A percentile compares a stretch with the other conserved stretches of the same genome.
phyloP scores from a whole-genome alignment of 352 stramenopile genomes.

The Pythium phragmiticola region DNA sequence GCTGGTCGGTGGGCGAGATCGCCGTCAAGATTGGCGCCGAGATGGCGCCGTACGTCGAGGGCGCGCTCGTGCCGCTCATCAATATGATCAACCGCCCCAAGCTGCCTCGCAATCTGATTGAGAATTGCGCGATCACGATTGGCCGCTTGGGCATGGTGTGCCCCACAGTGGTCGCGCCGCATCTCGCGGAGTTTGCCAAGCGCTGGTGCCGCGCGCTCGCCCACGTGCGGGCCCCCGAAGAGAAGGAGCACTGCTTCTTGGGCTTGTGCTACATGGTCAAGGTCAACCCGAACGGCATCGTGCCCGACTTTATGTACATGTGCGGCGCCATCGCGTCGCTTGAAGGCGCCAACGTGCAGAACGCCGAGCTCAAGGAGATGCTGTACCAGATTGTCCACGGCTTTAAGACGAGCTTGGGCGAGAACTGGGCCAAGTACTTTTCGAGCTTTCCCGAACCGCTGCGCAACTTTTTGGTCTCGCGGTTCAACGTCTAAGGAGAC shows the following conservation, averaged over 20 bases:
- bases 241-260: conserved; percentile 91
- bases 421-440: conserved; percentile 88
- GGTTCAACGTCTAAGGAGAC: conserved; percentile 73
- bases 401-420: conserved; percentile 86
- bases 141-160: conserved; percentile 86
- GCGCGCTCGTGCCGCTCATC: conserved; percentile 65
- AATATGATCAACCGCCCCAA: conserved; percentile 88
- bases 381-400: conserved; percentile 87
- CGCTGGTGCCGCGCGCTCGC: conserved; percentile 86
- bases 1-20: conserved; percentile 90
- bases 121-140: conserved; percentile 91
- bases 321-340: conserved; percentile 86
- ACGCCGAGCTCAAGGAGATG: conserved; percentile 81
- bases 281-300: conserved; percentile 86
- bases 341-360: conserved; percentile 74
- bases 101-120: conserved; percentile 82
- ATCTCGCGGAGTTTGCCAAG: conserved; percentile 86
- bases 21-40: conserved; percentile 80
- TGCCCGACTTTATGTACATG: conserved; percentile 90
- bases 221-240: conserved; percentile 76
- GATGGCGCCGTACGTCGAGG: conserved; percentile 83
- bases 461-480: conserved; percentile 73
- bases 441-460: conserved; percentile 78
- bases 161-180: conserved; percentile 74
- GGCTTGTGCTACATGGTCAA: conserved; percentile 91